These are phyloP conservation scores for Pythium periplocum DNA, from an alignment of 352 stramenopile genomes.

Conservation along the genomic window DNA sequence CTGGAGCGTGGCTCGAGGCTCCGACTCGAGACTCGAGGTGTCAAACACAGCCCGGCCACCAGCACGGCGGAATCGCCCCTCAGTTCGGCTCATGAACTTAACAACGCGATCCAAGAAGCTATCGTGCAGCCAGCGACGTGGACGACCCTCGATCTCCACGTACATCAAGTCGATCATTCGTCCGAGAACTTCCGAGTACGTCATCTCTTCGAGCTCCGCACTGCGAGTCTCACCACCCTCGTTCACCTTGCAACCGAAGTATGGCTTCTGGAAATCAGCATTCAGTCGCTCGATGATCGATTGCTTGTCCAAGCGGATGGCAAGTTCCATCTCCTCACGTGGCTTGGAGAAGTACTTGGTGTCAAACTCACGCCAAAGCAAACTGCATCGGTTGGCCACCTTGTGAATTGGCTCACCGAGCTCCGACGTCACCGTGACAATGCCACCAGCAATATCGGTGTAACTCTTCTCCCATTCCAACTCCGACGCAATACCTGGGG, in stretches of 20 bases:
- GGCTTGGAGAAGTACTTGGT: slow-evolving; percentile 81
- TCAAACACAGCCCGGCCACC: slow-evolving; percentile 30
- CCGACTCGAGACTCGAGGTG: slow-evolving; percentile 29
- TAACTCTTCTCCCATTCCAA: slow-evolving; percentile 80
- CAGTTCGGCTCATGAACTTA: slow-evolving; percentile 63
- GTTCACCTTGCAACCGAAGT: slow-evolving; percentile 69
- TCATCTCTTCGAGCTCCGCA: slow-evolving; percentile 81
- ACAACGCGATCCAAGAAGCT: slow-evolving; percentile 61
- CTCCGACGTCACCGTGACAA: slow-evolving; percentile 82
- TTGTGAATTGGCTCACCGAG: slow-evolving; percentile 85
- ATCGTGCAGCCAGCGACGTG: slow-evolving; percentile 69
- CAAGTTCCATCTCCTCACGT: slow-evolving; percentile 62
- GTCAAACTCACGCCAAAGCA: slow-evolving; percentile 83
- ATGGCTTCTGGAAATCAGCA: slow-evolving; percentile 86
- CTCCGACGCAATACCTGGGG: slow-evolving; percentile 64
- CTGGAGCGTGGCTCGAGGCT: slow-evolving; percentile 35
- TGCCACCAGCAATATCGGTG: slow-evolving; percentile 49
- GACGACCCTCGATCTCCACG: slow-evolving; percentile 41
- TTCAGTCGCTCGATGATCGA: slow-evolving; percentile 78
- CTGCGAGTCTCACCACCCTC: slow-evolving; percentile 26
- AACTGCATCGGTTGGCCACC: slow-evolving; percentile 64
- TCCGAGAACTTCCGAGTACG: slow-evolving; percentile 70
- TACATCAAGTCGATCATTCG: slow-evolving; percentile 80
- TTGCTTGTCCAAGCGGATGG: slow-evolving; percentile 67
- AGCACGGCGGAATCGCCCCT: slow-evolving; percentile 56